Evolutionary conservation across 768 basidiomycete genomes (phyloP).

Genomic region (Lactifluus piperatus): DNA sequence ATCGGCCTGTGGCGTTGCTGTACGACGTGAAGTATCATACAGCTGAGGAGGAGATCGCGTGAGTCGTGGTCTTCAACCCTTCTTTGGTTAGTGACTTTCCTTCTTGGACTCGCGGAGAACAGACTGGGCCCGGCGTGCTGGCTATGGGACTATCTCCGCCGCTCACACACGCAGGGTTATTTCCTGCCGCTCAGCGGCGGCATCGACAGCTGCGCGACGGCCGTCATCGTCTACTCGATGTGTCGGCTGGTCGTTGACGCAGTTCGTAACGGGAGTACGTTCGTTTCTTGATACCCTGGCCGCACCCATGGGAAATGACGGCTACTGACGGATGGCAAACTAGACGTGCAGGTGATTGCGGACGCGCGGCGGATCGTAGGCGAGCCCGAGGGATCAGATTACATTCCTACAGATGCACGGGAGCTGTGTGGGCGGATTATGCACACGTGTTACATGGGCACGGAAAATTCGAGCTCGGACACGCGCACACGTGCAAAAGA

Average conservation of each 20-base stretch:
- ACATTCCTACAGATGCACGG: conserved; percentile 76
- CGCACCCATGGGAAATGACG: background rate
- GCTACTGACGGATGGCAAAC: background rate
- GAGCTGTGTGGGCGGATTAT: conserved; percentile 86
- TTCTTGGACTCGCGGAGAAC: background rate
- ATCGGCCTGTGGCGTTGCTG: conserved; percentile 20
- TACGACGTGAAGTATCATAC: conserved; percentile 63
- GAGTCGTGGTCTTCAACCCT: background rate
- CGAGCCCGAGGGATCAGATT: conserved; percentile 70
- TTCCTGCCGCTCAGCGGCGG: conserved; percentile 94
- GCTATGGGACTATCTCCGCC: conserved; percentile 98
- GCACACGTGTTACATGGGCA: conserved; percentile 99
- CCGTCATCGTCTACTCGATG: conserved; percentile 95
- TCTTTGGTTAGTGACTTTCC: background rate
- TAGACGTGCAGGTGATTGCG: conserved; percentile 74
- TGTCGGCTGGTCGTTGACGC: conserved; percentile 84
- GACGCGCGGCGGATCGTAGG: conserved; percentile 89
- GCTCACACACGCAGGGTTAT: conserved; percentile 90
- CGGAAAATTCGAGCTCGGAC: conserved; percentile 86
- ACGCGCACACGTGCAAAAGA: conserved; percentile 82
- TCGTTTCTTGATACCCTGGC: background rate
- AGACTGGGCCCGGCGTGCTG: conserved; percentile 97
- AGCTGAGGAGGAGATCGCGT: conserved; percentile 98
- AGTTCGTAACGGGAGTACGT: conserved; percentile 58
- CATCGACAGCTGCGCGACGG: conserved; percentile 95